Percentiles rank a stretch among this genome's conserved stretches.
Evolutionary conservation across 2,329 filamentous ascomycete genomes (phyloP).

Genomic region (Calonectria pauciramosa): DNA sequence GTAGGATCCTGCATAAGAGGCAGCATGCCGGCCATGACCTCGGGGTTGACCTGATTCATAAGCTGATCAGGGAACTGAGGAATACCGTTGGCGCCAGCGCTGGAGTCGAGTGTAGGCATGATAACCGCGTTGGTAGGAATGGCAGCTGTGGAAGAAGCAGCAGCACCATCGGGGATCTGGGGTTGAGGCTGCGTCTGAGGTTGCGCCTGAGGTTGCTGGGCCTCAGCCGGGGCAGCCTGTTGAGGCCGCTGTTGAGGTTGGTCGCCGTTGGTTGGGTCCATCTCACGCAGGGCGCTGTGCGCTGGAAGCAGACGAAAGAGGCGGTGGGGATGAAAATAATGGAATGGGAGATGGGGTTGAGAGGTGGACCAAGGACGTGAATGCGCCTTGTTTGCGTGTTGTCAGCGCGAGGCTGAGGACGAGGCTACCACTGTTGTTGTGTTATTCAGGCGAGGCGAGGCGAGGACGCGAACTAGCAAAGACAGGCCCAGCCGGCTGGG

Average conservation of each 20-base stretch:
- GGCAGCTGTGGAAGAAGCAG: constrained; percentile 13
- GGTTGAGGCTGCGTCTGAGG: constrained; percentile 33
- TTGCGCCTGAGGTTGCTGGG: constrained; percentile 35
- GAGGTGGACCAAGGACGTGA: background rate
- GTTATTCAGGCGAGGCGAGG: constrained; percentile 33
- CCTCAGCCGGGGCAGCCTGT: constrained; percentile 12
- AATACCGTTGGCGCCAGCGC: constrained; percentile 31
- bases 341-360: background rate
- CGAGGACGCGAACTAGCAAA: constrained; percentile 32
- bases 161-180: constrained; percentile 31
- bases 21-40: constrained; percentile 43
- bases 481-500: constrained; percentile 42
- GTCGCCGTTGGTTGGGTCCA: constrained; percentile 38
- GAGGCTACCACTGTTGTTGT: constrained; percentile 35
- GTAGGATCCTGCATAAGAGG: constrained; percentile 45
- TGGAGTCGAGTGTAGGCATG: constrained; percentile 30
- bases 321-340: background rate
- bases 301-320: background rate
- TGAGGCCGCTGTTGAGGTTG: constrained; percentile 36
- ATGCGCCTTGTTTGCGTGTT: background rate
- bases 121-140: background rate
- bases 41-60: constrained; percentile 40
- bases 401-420: constrained; percentile 35
- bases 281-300: constrained; percentile 8
- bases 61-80: constrained; percentile 39